Percentiles rank a stretch among this genome's conserved stretches.
Conservation (phyloP, 2,329 filamentous ascomycete species). For the Alternaria longipes region DNA sequence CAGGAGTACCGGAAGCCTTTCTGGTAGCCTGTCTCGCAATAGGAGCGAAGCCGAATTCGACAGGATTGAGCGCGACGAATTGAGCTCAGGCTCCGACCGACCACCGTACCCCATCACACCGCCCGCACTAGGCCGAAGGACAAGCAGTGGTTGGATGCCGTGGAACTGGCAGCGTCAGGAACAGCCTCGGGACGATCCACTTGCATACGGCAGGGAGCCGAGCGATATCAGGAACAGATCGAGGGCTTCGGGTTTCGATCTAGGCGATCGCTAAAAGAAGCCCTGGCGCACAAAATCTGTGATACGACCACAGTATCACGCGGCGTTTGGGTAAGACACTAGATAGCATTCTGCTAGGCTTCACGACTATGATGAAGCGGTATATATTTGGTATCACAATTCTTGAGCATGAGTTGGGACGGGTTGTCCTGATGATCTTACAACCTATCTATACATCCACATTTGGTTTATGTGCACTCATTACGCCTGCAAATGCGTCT, state of each 20-base stretch:
- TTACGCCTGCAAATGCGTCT: conserved; percentile 5
- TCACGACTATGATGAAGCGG: conserved; percentile 9
- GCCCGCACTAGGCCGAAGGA: conserved; percentile 40
- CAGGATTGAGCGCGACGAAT: conserved; percentile 77
- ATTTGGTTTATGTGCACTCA: neutral
- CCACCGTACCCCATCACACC: conserved; percentile 50
- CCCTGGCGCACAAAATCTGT: conserved; percentile 13
- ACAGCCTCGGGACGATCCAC: conserved; percentile 39
- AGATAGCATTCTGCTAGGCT: conserved; percentile 12
- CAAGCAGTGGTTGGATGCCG: conserved; percentile 59
- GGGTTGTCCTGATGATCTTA: conserved; percentile 3
- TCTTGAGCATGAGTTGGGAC: conserved; percentile 6
- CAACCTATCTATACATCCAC: conserved; percentile 2
- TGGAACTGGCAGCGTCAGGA: conserved; percentile 57
- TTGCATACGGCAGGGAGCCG: conserved; percentile 47
- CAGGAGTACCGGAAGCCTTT: conserved; percentile 20
- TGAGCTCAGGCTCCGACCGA: conserved; percentile 57
- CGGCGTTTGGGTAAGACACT: conserved; percentile 18
- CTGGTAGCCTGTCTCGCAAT: conserved; percentile 74
- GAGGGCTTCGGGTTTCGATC: conserved; percentile 43
- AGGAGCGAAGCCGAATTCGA: conserved; percentile 90
- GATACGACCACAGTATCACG: conserved; percentile 7
- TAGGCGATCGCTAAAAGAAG: conserved; percentile 41
- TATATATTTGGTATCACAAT: conserved; percentile 6
- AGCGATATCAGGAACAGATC: conserved; percentile 34